These are phyloP conservation scores for Boletellus emodensis DNA, from an alignment of 768 basidiomycete genomes.

Conservation along the genomic window DNA sequence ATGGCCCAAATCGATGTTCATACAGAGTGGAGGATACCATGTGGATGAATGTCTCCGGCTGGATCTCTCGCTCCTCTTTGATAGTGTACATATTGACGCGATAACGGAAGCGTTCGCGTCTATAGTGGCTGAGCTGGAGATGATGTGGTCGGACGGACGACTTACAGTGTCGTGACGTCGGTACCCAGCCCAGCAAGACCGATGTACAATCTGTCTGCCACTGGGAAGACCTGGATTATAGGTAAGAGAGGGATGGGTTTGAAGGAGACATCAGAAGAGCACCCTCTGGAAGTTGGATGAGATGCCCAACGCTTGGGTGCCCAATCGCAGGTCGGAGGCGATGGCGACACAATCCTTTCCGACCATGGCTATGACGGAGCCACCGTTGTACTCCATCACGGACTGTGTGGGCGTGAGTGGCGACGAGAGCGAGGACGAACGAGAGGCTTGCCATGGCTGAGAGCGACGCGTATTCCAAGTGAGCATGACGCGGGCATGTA, in stretches of 20 bases:
- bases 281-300: slow-evolving; percentile 96
- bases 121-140: slow-evolving; percentile 28
- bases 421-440: neutral
- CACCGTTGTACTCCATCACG: slow-evolving; percentile 92
- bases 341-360: slow-evolving; percentile 99
- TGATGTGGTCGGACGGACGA: slow-evolving; percentile 4
- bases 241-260: slow-evolving; percentile 5
- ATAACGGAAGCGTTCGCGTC: slow-evolving; percentile 87
- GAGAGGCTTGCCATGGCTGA: slow-evolving; percentile 22
- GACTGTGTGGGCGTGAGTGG: slow-evolving; percentile 47
- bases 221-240: slow-evolving; percentile 74
- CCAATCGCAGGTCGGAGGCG: slow-evolving; percentile 90
- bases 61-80: slow-evolving; percentile 97
- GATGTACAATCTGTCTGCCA: slow-evolving; percentile 87
- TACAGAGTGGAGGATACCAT: slow-evolving; percentile 95
- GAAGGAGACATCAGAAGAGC: slow-evolving; percentile 11
- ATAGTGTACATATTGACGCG: slow-evolving; percentile 99
- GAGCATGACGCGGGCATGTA: slow-evolving; percentile 20
- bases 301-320: slow-evolving; percentile 81
- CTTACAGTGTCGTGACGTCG: slow-evolving; percentile 88
- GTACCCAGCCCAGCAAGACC: slow-evolving; percentile 92
- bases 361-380: slow-evolving; percentile 98
- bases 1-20: slow-evolving; percentile 93
- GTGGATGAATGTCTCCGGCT: slow-evolving; percentile 93
- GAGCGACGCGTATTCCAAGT: slow-evolving; percentile 15